These are phyloP conservation scores for Gossypium davidsonii DNA, from an alignment of 441 rosid genomes.

Conservation along the genomic window DNA sequence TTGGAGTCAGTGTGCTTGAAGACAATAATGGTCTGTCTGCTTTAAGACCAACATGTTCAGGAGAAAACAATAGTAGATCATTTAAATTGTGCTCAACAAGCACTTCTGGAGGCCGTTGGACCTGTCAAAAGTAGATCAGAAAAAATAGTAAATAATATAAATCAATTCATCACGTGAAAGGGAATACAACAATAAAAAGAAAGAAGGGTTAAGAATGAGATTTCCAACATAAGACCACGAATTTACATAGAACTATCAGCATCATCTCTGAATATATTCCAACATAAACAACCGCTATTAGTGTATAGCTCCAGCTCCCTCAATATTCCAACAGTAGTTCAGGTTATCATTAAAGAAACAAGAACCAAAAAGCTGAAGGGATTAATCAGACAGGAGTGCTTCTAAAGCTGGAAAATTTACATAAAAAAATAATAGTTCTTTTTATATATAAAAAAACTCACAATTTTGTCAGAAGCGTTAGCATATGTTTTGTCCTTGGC, in stretches of 20 bases:
- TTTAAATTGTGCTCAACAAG: slow-evolving; percentile 50
- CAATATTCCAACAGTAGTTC: neutral
- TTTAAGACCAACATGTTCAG: slow-evolving; percentile 45
- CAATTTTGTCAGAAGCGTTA: slow-evolving; percentile 30
- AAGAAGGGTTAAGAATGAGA: neutral
- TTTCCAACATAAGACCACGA: neutral
- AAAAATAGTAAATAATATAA: neutral
- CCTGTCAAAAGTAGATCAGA: slow-evolving; percentile 18
- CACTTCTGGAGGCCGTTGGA: slow-evolving; percentile 41
- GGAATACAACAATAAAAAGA: neutral
- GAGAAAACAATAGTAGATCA: slow-evolving; percentile 52
- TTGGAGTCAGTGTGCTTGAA: slow-evolving; percentile 40
- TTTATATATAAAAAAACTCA: slow-evolving; percentile 31
- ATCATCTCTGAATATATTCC: neutral
- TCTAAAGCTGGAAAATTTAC: neutral
- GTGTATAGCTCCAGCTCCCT: neutral
- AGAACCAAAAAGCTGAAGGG: neutral
- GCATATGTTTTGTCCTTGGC: slow-evolving; percentile 25
- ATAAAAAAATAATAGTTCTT: neutral
- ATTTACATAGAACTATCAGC: neutral
- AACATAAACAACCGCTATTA: neutral
- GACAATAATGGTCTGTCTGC: slow-evolving; percentile 27
- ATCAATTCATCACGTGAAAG: neutral
- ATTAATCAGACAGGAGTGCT: neutral
- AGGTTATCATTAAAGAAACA: slow-evolving; percentile 1